Evolutionary conservation across 108 stramenopile species (phyloP).

Genomic region (Parmales sp.): DNA sequence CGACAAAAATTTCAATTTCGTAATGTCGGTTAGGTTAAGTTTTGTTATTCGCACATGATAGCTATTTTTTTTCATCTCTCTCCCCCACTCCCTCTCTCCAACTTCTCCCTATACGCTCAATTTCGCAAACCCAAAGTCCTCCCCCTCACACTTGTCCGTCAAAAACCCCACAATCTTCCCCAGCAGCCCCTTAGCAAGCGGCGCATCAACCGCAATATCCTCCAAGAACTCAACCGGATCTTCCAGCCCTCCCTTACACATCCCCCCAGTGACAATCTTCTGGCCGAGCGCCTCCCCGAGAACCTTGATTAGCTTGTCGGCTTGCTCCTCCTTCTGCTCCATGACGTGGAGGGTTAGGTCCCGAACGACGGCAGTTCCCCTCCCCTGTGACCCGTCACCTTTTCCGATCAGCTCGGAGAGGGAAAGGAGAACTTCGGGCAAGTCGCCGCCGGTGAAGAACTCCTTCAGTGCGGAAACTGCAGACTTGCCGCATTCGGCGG

Average conservation of each 20-base stretch:
- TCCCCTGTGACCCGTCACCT: slow-evolving; percentile 15
- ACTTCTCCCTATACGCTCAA: too few species aligned
- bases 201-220: slow-evolving; percentile 72
- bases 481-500: slow-evolving; percentile 49
- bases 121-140: too few species aligned
- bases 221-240: slow-evolving; percentile 64
- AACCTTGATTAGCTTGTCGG: slow-evolving; percentile 36
- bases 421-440: slow-evolving; percentile 53
- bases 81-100: too few species aligned
- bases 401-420: slow-evolving; percentile 54
- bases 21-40: too few species aligned
- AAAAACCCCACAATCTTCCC: too few species aligned
- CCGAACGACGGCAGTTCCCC: slow-evolving; percentile 42
- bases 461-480: slow-evolving; percentile 55
- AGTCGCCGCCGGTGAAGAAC: slow-evolving; percentile 61
- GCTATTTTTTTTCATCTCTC: too few species aligned
- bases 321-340: slow-evolving; percentile 56
- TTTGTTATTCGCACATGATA: too few species aligned
- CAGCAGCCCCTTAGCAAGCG: too few species aligned
- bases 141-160: too few species aligned
- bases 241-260: slow-evolving; percentile 42
- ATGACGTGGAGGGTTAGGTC: slow-evolving; percentile 46
- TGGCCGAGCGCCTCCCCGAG: slow-evolving; percentile 14
- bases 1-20: too few species aligned
- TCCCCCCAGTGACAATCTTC: slow-evolving; percentile 19